phyloP scores from a whole-genome alignment of 1,284 basidiomycete species.

The Tylopilus microsporus region DNA sequence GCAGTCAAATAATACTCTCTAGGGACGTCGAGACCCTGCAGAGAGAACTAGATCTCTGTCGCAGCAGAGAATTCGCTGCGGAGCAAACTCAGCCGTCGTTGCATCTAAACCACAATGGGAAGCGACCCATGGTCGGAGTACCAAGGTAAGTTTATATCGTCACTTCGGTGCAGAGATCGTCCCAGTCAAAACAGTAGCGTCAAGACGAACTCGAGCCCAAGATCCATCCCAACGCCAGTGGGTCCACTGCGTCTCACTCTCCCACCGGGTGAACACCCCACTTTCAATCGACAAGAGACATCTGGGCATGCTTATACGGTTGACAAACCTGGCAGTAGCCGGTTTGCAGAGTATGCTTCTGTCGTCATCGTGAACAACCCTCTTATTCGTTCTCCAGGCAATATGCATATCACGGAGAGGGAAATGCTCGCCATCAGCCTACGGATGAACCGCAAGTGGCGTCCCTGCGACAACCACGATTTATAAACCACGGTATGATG shows the following conservation, averaged over 20 bases:
- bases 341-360: constrained; percentile 43
- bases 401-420: constrained; percentile 52
- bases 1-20: constrained; percentile 9
- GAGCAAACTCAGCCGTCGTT: constrained; percentile 35
- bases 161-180: constrained; percentile 13
- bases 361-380: constrained; percentile 6
- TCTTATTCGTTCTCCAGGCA: constrained; percentile 40
- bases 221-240: constrained; percentile 44
- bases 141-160: constrained; percentile 40
- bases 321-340: constrained; percentile 44
- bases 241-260: constrained; percentile 58
- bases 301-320: constrained; percentile 20
- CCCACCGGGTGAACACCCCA: constrained; percentile 49
- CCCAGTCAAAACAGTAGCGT: constrained; percentile 26
- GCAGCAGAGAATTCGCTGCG: constrained; percentile 22
- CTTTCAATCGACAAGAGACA: constrained; percentile 35
- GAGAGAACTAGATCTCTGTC: constrained; percentile 47
- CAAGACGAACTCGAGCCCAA: constrained; percentile 53
- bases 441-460: constrained; percentile 36
- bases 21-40: constrained; percentile 52
- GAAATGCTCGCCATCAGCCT: constrained; percentile 35
- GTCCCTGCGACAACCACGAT: constrained; percentile 21
- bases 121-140: constrained; percentile 50
- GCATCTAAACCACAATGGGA: constrained; percentile 52
- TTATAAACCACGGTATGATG: constrained; percentile 18